phyloP scores from a whole-genome alignment of 2,329 filamentous ascomycete genomes.

The Aspergillus ibericus region DNA sequence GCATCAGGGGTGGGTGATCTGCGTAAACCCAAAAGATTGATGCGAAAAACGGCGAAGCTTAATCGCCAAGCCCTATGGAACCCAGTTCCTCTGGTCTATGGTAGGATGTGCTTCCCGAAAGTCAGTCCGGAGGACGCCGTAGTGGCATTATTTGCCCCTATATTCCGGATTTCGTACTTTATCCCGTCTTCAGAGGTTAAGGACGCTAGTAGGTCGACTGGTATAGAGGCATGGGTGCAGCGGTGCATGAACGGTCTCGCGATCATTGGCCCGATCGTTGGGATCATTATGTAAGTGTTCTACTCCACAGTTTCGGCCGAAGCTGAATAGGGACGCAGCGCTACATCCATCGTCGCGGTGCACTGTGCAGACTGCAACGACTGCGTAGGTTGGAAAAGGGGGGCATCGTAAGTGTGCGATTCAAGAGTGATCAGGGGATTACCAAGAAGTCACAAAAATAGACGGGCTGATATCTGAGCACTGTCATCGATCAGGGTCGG shows the following conservation, averaged over 20 bases:
- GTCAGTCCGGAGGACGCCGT: neutral
- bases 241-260: neutral
- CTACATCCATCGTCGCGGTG: neutral
- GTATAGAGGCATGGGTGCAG: neutral
- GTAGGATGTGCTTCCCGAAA: neutral
- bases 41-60: constrained; percentile 10
- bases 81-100: neutral
- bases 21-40: constrained; percentile 8
- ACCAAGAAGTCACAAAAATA: neutral
- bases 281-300: constrained; percentile 1
- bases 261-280: neutral
- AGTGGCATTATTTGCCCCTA: neutral
- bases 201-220: neutral
- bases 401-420: neutral
- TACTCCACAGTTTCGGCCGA: constrained; percentile 17
- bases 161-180: neutral
- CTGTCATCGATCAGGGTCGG: constrained; percentile 2
- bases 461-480: constrained; percentile 3
- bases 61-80: neutral
- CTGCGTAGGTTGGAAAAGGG: neutral
- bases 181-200: neutral
- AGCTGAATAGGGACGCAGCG: neutral
- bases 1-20: constrained; percentile 11
- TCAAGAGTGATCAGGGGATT: neutral
- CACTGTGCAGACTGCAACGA: neutral